Base-by-base conservation (phyloP, 208 protist species). In the Trypanosoma cruzi region DNA sequence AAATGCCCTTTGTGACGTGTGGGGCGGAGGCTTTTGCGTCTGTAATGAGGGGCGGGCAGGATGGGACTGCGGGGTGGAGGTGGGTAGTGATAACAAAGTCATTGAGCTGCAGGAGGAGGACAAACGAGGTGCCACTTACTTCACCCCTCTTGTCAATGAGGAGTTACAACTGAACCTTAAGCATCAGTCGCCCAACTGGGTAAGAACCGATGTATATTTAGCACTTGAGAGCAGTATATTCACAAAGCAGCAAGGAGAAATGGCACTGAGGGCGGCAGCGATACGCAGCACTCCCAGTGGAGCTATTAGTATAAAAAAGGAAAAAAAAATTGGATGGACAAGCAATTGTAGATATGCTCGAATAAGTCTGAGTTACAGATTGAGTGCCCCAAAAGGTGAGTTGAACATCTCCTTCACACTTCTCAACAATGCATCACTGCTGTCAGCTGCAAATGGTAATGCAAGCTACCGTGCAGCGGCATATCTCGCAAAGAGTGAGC, bases 391-490 rank as follows among this genome's bases (percentile, higher is more conserved):
- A 31, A 40, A 62, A 13, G 42, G 14, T 29, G 37, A 31, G 32
- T 18, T 64, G 42, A 46, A 59, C n/a, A 11, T 75, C 6, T 53
- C 32, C 16, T 18, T 75, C 36, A 56, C 53, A 18, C 28, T 75
- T 31, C 53, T 75, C 42, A 55, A 75, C 22, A 75, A 75, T 31
- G 61, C 70, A 18, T 64, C 70, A 34, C 31, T 55, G 55, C 2
- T 22, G 18, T 55, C 10, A 4, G n/a, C 16, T 42, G 44, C 44
- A 24, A 24, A 7, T 24, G 54, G 24, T 10, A 36, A 28, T 20
- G 7, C 16, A 34, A 53, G 37, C 16, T 67, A 55, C 16, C 16
- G 13, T 62, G 44, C 48, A 28, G n/a, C 36, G 18, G 50, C 22
- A 22, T 52, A 36, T 22, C 48, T 52, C 10, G 26, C 8, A 20